Evolutionary conservation across 768 basidiomycete species (phyloP).

Genomic region (Leccinum arenicola): DNA sequence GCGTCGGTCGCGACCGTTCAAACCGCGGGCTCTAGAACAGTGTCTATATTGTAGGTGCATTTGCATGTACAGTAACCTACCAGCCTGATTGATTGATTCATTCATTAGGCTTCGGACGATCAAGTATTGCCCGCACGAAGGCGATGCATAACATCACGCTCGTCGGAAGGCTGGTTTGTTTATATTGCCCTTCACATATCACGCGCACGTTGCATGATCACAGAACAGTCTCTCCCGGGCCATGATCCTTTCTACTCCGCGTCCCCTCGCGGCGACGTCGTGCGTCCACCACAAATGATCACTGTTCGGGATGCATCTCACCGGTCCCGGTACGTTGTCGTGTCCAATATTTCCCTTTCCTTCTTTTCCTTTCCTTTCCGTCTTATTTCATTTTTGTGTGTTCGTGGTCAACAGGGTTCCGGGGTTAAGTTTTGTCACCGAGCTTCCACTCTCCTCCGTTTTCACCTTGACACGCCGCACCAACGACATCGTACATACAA

Average conservation of each 20-base stretch:
- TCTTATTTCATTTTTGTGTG: not conserved
- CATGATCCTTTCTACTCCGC: not conserved
- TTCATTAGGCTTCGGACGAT: slow-evolving; percentile 1
- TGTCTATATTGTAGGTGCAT: not conserved
- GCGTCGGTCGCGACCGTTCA: not conserved
- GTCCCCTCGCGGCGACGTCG: slow-evolving; percentile 3
- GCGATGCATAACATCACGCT: not conserved
- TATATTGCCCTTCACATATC: not conserved
- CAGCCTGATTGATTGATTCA: not conserved
- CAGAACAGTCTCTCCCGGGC: not conserved
- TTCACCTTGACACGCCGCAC: not conserved
- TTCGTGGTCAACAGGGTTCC: not conserved
- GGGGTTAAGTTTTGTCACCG: not conserved
- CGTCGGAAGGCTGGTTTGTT: not conserved
- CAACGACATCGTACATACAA: not conserved
- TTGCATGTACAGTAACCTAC: not conserved
- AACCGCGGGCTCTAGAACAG: not conserved
- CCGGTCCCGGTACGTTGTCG: not conserved
- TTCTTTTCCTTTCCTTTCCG: not conserved
- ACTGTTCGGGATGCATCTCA: not conserved
- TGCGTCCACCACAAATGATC: not conserved
- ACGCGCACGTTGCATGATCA: not conserved
- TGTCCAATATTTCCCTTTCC: not conserved
- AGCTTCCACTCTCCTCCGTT: not conserved
- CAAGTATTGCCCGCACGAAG: not conserved